Percentiles rank a stretch among this genome's conserved stretches.
Conservation (phyloP, 2,329 filamentous ascomycete species). For the Zymoseptoria tritici region DNA sequence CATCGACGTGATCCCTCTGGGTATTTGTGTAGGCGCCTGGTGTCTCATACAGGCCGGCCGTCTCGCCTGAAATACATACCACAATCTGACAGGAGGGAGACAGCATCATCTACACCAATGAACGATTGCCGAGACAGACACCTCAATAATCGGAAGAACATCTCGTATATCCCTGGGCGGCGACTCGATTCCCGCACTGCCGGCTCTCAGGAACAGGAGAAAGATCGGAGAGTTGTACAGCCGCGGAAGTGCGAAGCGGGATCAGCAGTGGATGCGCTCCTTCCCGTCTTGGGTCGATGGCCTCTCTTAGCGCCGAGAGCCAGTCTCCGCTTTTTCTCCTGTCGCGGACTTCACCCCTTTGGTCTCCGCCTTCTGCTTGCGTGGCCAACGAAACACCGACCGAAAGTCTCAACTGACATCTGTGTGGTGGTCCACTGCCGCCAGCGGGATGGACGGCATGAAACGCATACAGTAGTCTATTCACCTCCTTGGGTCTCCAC, state of each 20-base stretch:
- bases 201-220: background rate
- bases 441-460: slow-evolving; percentile 3
- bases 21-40: background rate
- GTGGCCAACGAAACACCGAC: slow-evolving; percentile 7
- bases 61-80: background rate
- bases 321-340: background rate
- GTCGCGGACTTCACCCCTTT: background rate
- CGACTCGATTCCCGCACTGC: background rate
- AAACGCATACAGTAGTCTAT: slow-evolving; percentile 2
- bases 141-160: background rate
- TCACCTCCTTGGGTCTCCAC: background rate
- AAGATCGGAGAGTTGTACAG: background rate
- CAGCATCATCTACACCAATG: background rate
- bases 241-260: background rate
- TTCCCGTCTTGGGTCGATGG: background rate
- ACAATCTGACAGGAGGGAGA: background rate
- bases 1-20: background rate
- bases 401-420: background rate
- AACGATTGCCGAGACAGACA: background rate
- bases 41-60: background rate
- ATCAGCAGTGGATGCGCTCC: background rate
- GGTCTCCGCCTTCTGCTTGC: slow-evolving; percentile 4
- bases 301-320: background rate
- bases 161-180: background rate
- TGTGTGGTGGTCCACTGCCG: background rate